A percentile compares a stretch with the other conserved stretches of the same genome.
Evolutionary conservation across 148 eudicot species (phyloP).

Genomic region (Euryodendron excelsum): DNA sequence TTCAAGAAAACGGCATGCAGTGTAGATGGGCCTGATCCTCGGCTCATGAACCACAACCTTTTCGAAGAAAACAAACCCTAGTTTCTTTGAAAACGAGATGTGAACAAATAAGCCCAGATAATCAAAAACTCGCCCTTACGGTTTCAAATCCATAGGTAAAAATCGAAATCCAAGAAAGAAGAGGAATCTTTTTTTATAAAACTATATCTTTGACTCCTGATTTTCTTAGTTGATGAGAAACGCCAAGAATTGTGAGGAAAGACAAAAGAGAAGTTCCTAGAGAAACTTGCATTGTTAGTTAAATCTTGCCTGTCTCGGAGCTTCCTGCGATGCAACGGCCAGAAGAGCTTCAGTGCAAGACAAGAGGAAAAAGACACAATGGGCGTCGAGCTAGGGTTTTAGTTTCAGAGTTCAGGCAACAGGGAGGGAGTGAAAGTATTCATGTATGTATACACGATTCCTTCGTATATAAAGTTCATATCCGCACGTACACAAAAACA

Average conservation of each 20-base stretch:
- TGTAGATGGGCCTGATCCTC: background rate
- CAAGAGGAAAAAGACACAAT: background rate
- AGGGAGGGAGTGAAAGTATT: too few relatives aligned
- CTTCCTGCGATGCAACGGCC: background rate
- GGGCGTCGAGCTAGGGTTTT: background rate
- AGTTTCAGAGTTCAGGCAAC: background rate
- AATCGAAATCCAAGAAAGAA: background rate
- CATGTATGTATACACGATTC: too few relatives aligned
- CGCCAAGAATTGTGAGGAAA: background rate
- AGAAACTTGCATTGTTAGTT: constrained; percentile 1
- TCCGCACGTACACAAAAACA: too few relatives aligned
- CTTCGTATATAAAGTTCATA: too few relatives aligned
- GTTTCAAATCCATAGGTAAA: background rate
- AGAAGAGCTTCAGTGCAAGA: background rate
- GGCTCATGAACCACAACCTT: background rate
- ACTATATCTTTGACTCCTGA: background rate
- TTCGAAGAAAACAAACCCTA: background rate
- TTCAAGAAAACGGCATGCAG: background rate
- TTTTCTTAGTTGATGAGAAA: background rate
- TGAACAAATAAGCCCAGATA: background rate
- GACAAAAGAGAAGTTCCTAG: background rate
- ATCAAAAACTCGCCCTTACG: background rate
- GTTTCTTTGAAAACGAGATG: background rate
- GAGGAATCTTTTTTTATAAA: background rate
- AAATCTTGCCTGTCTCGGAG: constrained; percentile 11